phyloP scores from a whole-genome alignment of 2,329 filamentous ascomycete species.

The Trichophyton verrucosum region DNA sequence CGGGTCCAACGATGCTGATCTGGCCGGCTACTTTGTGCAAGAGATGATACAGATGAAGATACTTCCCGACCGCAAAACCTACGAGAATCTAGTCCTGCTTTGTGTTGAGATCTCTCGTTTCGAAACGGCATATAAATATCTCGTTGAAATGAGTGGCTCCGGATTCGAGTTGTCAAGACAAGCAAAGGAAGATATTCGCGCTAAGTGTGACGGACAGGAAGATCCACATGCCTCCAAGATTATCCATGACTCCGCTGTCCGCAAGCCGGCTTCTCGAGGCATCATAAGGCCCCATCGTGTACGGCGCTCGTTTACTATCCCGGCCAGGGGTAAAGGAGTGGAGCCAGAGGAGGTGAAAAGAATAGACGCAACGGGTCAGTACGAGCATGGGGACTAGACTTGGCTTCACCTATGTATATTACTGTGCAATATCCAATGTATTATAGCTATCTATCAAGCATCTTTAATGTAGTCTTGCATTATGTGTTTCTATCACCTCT shows the following conservation, averaged over 20 bases:
- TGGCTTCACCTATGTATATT: background rate
- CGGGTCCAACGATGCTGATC: slow-evolving; percentile 35
- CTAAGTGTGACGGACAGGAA: slow-evolving; percentile 19
- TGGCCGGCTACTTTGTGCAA: slow-evolving; percentile 49
- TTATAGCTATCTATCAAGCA: background rate
- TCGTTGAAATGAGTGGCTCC: slow-evolving; percentile 25
- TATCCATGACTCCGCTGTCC: slow-evolving; percentile 21
- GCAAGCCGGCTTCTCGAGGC: slow-evolving; percentile 11
- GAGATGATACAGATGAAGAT: slow-evolving; percentile 49
- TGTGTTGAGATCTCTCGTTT: slow-evolving; percentile 36
- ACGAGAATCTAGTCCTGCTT: slow-evolving; percentile 49
- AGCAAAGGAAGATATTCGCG: slow-evolving; percentile 19
- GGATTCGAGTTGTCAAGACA: slow-evolving; percentile 19
- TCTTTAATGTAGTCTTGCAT: too few species aligned
- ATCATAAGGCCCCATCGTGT: background rate
- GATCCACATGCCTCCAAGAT: slow-evolving; percentile 23
- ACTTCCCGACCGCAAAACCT: slow-evolving; percentile 45
- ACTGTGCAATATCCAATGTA: background rate
- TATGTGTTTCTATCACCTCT: background rate
- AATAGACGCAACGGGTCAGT: background rate
- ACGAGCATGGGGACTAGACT: background rate
- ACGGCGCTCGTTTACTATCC: background rate
- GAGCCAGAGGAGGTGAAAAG: background rate
- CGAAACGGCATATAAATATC: slow-evolving; percentile 27
- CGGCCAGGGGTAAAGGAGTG: background rate